Evolutionary conservation across 495 filamentous ascomycete genomes (phyloP), one percentile per base, ranked within the genome.

Genomic region (Sabuloglossum arenarium): DNA sequence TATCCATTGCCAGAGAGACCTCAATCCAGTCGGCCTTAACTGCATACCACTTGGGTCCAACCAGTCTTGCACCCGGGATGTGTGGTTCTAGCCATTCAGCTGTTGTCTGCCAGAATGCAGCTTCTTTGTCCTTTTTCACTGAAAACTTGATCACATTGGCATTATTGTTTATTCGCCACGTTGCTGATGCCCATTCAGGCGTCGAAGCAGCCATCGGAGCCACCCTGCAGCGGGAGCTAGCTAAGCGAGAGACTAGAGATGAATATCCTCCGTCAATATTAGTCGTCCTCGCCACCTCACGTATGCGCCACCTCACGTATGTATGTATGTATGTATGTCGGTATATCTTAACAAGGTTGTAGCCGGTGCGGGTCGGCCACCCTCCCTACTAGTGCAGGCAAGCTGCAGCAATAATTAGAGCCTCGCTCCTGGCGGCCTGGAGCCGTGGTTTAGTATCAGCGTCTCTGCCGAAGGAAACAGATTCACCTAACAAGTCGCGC

Each of bases 1-100:
- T 42, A 23, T 58, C 30, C 34, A 58, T 58, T 24, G 50, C 56
- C 29, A 58, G 49, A 14, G 56, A 14, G 21, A 54, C 56, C 30
- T 58, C 50, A 31, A 58, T 54, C 16, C n/a, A 58, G 56, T 58
- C 56, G 9, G 29, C 56, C 56, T 58, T 58, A 2, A 58, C 56
- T 39, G 50, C 29, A 45, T 54, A 34, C 56, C 50, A 58, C 25
- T 58, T 58, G 3, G 56, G 50, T 8, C 50, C 56, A 1, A 58
- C 50, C 14, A 58, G 32, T 54, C 56, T 58, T 3, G 56, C 56
- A 1, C 50, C 56, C 1, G 50, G 56, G 10, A 58, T 39, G 1
- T 37, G 30, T 23, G 29, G 23, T 16, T 58, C 56, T 12, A 58
- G 50, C 56, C 32, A 58, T 9, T 58, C 30, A 12, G 55, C 42